Evolutionary conservation across 352 stramenopile genomes (phyloP).

Genomic region (Globisporangium polare): DNA sequence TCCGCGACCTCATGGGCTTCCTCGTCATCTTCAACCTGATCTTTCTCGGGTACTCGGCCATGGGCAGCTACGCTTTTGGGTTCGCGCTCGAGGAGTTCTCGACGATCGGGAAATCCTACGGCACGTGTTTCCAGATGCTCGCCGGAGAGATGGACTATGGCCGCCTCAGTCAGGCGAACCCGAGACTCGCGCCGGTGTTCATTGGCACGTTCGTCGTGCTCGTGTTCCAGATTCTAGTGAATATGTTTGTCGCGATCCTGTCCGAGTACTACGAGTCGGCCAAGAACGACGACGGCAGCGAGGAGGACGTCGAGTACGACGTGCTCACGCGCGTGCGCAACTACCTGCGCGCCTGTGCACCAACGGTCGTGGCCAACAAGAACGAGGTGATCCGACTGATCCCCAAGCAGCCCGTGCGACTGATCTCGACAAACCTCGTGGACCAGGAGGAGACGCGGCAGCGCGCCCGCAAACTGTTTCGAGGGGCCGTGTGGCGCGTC

Average conservation of each 20-base stretch:
- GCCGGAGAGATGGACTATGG: conserved; percentile 80
- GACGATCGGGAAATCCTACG: conserved; percentile 76
- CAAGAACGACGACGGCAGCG: conserved; percentile 69
- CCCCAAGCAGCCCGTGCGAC: conserved; percentile 63
- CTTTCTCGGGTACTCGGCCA: conserved; percentile 81
- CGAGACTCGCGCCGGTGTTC: conserved; percentile 71
- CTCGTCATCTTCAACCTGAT: conserved; percentile 88
- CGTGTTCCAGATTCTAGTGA: conserved; percentile 85
- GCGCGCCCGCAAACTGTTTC: conserved; percentile 78
- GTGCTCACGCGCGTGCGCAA: conserved; percentile 74
- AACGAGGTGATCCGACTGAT: conserved; percentile 76
- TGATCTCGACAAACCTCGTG: conserved; percentile 87
- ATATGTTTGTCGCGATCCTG: conserved; percentile 89
- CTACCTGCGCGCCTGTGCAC: conserved; percentile 70
- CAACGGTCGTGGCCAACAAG: conserved; percentile 74
- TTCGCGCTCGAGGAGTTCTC: conserved; percentile 83
- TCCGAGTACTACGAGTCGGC: conserved; percentile 85
- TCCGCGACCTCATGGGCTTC: conserved; percentile 84
- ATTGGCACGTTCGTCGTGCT: conserved; percentile 85
- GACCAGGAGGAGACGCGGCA: conserved; percentile 83
- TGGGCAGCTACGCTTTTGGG: conserved; percentile 83
- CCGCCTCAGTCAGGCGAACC: conserved; percentile 74
- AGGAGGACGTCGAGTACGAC: conserved; percentile 85
- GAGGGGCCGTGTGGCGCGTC: conserved; percentile 82
- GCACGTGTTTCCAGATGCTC: conserved; percentile 87